phyloP scores from a whole-genome alignment of 306 rosid species.

The Cyclanthera cordifolia region DNA sequence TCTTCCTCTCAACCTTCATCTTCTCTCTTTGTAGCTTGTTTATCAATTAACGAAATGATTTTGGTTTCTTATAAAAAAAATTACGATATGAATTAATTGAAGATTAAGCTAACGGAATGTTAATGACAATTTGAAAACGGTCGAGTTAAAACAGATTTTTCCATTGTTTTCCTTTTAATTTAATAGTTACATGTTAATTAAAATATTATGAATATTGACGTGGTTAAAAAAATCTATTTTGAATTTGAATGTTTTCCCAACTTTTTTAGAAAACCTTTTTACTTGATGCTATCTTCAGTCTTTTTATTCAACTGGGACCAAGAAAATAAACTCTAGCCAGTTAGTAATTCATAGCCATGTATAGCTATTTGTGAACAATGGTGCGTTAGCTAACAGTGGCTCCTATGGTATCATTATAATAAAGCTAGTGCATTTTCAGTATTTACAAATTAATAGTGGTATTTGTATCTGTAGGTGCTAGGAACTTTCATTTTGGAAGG shows the following conservation, averaged over 20 bases:
- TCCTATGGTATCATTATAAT: background rate
- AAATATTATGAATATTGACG: background rate
- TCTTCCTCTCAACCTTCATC: too few species aligned
- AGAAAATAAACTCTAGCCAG: background rate
- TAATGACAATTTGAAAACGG: background rate
- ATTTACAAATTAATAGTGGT: background rate
- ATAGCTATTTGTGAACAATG: background rate
- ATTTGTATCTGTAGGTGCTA: conserved; percentile 42
- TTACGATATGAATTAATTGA: background rate
- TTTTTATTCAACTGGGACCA: background rate
- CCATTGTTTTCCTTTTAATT: background rate
- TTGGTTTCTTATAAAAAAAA: too few species aligned
- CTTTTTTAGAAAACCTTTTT: background rate
- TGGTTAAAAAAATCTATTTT: background rate
- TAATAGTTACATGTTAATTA: background rate
- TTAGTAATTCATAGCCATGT: background rate
- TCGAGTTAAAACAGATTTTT: background rate
- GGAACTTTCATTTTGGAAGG: conserved; percentile 89
- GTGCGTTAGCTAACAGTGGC: background rate
- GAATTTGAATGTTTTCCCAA: background rate
- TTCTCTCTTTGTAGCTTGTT: too few species aligned
- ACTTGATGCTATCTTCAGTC: background rate
- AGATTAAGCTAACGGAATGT: background rate
- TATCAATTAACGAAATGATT: too few species aligned
- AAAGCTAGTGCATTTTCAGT: background rate